A percentile compares a stretch with the other conserved stretches of the same genome.
These are phyloP conservation scores for Luzula sylvatica DNA, from an alignment of 176 grass and related monocot species.

Conservation along the genomic window DNA sequence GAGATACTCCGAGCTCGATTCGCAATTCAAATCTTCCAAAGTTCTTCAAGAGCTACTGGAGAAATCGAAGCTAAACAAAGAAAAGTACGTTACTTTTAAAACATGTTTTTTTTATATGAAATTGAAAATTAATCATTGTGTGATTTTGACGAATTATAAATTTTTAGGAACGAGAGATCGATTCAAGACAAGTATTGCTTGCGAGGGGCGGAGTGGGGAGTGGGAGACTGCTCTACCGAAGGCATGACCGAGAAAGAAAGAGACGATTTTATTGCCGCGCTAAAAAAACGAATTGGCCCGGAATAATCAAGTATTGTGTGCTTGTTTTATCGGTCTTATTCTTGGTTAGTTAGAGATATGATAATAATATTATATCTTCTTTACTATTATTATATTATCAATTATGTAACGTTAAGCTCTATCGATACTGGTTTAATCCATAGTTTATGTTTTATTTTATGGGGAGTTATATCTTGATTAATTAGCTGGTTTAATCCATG, in stretches of 20 bases:
- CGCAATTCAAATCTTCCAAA: slow-evolving; percentile 63
- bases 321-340: no score
- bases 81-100: slow-evolving; percentile 27
- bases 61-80: slow-evolving; percentile 83
- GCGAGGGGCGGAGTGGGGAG: slow-evolving; percentile 85
- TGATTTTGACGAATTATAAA: not conserved
- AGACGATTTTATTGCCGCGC: slow-evolving; percentile 63
- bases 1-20: slow-evolving; percentile 74
- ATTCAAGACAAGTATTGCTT: slow-evolving; percentile 96
- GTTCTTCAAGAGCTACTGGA: slow-evolving; percentile 81
- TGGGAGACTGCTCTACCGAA: slow-evolving; percentile 82
- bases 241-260: slow-evolving; percentile 89
- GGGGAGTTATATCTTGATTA: no score
- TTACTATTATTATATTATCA: no score
- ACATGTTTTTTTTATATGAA: not conserved
- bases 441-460: no score
- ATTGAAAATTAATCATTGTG: not conserved
- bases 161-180: slow-evolving; percentile 53
- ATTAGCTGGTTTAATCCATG: no score
- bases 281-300: slow-evolving; percentile 53
- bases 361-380: no score
- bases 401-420: no score
- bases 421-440: no score
- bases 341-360: no score
- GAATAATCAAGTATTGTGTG: no score